Evolutionary conservation across 2,329 filamentous ascomycete genomes (phyloP), one percentile per base, ranked within the genome.

Genomic region (Dendryphion nanum): DNA sequence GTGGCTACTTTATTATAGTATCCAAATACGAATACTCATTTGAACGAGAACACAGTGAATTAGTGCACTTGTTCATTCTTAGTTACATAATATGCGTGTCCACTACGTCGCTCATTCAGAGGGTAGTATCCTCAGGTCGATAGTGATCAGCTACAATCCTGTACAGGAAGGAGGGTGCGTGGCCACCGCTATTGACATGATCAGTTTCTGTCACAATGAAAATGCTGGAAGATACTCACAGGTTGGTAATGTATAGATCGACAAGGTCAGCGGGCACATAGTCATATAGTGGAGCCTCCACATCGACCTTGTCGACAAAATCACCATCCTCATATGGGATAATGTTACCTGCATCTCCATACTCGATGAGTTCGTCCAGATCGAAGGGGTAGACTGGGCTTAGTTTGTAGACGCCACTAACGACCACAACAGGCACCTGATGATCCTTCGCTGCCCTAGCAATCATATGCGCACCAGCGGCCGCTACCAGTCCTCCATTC

Each of bases 331-430:
- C 79, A 59, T 88, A 95, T 26, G 75, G 77, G 30, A 93, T 79
- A 40, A 89, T 83, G 49, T 79, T 84, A 37, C 84, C 82, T 1
- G 89, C 81, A 61, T 90, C 83, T 13, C 89, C 91, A 70, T 89
- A 89, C 68, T 96, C 91, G 41, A 95, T 86, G 44, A 95, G 71
- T 4, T 82, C 81, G 47, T 89, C 85, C 37, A 86, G 83, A 55
- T 93, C 83, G 55, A 89, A 90, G 1, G 89, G 86, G 55, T 89
- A 91, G 42, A 94, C 83, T 0, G 93, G 90, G 51, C 88, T 94
- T 38, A 98, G 79, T 68, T 95, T 95, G 74, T 96, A 97, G 15
- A 97, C 84, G 20, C 89, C 91, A 36, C 85, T 86, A 30, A 98
- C 79, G 3, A 94, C 88, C 17, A 97, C 83, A 14, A 98, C 90